Percentiles rank a stretch among this genome's conserved stretches.
Conservation (phyloP, 305 asterid genomes). For the Ilex paraguariensis region DNA sequence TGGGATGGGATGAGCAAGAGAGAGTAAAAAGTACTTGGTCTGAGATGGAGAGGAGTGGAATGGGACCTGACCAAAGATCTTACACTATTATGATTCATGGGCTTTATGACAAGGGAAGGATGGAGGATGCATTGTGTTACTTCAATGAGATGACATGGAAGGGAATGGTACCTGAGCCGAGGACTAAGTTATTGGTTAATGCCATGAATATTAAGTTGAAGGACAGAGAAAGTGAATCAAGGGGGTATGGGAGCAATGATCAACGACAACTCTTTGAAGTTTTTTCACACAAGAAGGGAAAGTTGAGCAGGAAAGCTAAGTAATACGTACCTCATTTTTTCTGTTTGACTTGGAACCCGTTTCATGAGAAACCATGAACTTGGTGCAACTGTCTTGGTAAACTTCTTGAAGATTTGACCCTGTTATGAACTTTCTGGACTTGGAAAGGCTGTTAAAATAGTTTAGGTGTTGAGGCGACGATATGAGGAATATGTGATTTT, state of each 20-base stretch:
- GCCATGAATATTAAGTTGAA: constrained; percentile 39
- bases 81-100: constrained; percentile 68
- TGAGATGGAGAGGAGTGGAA: constrained; percentile 68
- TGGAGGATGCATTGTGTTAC: constrained; percentile 38
- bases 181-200: constrained; percentile 56
- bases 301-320: too few species aligned
- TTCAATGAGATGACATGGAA: constrained; percentile 54
- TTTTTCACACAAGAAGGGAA: too few species aligned
- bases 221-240: constrained; percentile 11
- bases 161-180: constrained; percentile 54
- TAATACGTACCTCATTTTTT: too few species aligned
- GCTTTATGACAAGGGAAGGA: constrained; percentile 38
- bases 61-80: constrained; percentile 68
- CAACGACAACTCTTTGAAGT: too few species aligned
- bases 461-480: too few species aligned
- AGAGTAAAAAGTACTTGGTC: constrained; percentile 40
- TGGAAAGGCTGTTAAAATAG: too few species aligned
- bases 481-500: too few species aligned
- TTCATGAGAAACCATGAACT: too few species aligned
- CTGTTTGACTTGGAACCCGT: too few species aligned
- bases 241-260: neutral
- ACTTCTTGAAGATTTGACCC: too few species aligned
- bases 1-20: constrained; percentile 52
- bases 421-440: too few species aligned
- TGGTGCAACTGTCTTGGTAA: too few species aligned